Evolutionary conservation across 306 rosid genomes (phyloP).

Genomic region (Senna tora): DNA sequence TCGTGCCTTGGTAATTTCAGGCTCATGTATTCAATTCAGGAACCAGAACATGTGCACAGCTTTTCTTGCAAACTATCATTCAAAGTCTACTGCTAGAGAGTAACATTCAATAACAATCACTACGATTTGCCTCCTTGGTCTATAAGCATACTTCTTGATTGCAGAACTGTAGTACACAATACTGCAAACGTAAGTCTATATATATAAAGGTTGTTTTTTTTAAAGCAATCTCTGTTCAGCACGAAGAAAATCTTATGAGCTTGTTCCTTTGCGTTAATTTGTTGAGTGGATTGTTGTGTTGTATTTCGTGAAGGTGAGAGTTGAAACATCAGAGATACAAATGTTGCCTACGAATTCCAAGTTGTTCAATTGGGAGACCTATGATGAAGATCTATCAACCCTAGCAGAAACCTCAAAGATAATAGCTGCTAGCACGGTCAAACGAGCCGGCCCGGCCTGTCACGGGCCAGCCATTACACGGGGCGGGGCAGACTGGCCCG

Average conservation of each 20-base stretch:
- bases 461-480: too few relatives aligned
- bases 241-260: too few relatives aligned
- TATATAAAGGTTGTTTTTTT: not conserved
- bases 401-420: slow-evolving; percentile 62
- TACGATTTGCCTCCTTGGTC: slow-evolving; percentile 96
- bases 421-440: slow-evolving; percentile 62
- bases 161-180: slow-evolving; percentile 71
- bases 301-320: slow-evolving; percentile 71
- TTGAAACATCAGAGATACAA: slow-evolving; percentile 57
- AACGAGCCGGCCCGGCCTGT: too few relatives aligned
- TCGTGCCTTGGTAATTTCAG: slow-evolving; percentile 49
- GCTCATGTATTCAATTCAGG: slow-evolving; percentile 76
- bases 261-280: slow-evolving; percentile 28
- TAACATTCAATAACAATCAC: slow-evolving; percentile 69
- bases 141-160: slow-evolving; percentile 93
- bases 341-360: slow-evolving; percentile 67
- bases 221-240: not conserved
- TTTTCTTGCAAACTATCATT: slow-evolving; percentile 75
- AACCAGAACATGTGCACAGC: slow-evolving; percentile 74
- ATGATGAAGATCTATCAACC: slow-evolving; percentile 74
- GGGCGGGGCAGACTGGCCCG: too few relatives aligned
- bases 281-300: slow-evolving; percentile 38
- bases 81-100: slow-evolving; percentile 62
- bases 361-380: slow-evolving; percentile 77
- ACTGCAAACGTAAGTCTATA: slow-evolving; percentile 75